Base-by-base conservation (phyloP, 371 early-diverging fungal species). In the Parasitella parasitica region DNA sequence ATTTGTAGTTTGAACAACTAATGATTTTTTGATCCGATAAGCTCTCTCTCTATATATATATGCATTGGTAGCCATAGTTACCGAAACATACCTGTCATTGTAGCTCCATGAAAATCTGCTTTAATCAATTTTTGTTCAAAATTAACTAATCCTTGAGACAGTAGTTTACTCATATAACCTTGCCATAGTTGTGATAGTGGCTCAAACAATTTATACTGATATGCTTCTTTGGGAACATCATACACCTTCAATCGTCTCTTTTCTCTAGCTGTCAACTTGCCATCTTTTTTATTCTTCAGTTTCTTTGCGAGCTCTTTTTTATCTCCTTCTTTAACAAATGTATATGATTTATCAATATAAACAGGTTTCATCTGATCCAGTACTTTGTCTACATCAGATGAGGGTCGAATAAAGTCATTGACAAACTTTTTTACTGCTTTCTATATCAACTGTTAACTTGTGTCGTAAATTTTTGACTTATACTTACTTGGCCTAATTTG, bases 31-130 rank as follows among this genome's bases (percentile, higher is more conserved):
- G 32, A 63, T 39, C 11, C 57, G 64, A 46, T 18, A 8, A 54
- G n/a, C n/a, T n/a, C n/a, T n/a, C n/a, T n/a, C n/a, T n/a, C n/a
- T n/a, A n/a, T n/a, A n/a, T n/a, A n/a, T n/a, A 36, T 32, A 20
- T 24, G 12, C 20, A 28, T 32, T 11, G 16, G 39, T 24, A 24
- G 24, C 12, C 46, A 46, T 46, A 24, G 13, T 46, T 13, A 22
- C 46, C 11, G 13, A 38, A 18, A 46, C 70, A 57, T 76, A 90
- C 91, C 92, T 49, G 90, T 90, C 16, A 95, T 63, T 13, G 82
- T 71, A 9, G 90, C 84, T 3, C 96, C 96, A 75, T 96, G 95
- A 65, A 81, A 90, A 72, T 96, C 96, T 0, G 93, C 93, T 61
- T 91, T 91, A 15, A 91, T 69, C 32, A 94, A 54, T 56, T 89